These are phyloP conservation scores for Sporothrix brasiliensis DNA, from an alignment of 2,329 filamentous ascomycete species.

Conservation along the genomic window DNA sequence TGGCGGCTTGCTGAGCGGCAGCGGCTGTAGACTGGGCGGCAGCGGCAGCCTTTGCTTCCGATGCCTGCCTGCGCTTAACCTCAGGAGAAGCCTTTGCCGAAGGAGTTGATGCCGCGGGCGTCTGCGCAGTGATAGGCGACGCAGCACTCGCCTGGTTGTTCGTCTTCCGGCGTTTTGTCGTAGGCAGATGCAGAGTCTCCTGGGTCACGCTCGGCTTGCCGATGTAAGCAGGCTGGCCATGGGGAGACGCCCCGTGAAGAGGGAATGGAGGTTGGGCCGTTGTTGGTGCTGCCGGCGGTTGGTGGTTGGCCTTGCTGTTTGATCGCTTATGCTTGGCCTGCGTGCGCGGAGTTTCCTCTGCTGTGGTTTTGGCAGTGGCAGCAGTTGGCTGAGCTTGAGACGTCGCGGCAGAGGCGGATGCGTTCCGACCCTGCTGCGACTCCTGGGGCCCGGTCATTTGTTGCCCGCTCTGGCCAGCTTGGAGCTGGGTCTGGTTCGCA, in stretches of 20 bases:
- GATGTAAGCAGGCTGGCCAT: conserved; percentile 61
- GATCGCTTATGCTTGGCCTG: conserved; percentile 53
- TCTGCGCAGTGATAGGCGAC: conserved; percentile 45
- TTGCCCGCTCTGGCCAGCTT: conserved; percentile 37
- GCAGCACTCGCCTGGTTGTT: conserved; percentile 45
- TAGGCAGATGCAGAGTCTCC: conserved; percentile 59
- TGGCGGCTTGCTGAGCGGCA: conserved; percentile 41
- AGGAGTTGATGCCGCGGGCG: conserved; percentile 40
- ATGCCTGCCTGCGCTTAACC: conserved; percentile 44
- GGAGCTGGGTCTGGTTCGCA: conserved; percentile 21
- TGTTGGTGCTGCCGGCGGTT: conserved; percentile 61
- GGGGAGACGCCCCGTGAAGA: conserved; percentile 60
- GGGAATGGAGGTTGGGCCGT: conserved; percentile 60
- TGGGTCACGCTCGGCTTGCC: conserved; percentile 56
- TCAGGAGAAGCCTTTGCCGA: conserved; percentile 57
- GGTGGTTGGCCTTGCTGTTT: conserved; percentile 52
- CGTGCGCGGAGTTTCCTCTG: conserved; percentile 57
- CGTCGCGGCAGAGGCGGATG: neutral
- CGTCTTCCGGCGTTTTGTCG: conserved; percentile 58
- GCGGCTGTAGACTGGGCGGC: conserved; percentile 27
- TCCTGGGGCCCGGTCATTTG: conserved; percentile 39
- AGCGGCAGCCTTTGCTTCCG: conserved; percentile 36
- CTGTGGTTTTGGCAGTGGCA: conserved; percentile 43
- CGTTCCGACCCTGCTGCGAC: conserved; percentile 28
- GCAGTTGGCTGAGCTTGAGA: conserved; percentile 47